phyloP scores from a whole-genome alignment of 129 eudicot genomes.

The Ambrosia artemisiifolia region DNA sequence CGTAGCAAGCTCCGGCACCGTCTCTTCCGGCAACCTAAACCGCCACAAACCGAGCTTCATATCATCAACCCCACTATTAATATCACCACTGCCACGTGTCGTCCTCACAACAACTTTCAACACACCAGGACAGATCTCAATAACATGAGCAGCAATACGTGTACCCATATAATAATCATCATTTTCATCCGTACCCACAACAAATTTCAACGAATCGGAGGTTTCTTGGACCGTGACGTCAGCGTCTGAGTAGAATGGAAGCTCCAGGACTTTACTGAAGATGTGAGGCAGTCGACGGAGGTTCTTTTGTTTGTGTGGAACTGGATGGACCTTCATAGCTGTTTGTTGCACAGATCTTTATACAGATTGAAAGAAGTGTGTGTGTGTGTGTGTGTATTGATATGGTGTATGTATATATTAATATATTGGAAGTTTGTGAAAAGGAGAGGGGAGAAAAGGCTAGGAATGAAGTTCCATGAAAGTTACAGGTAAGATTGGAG shows the following conservation, averaged over 20 bases:
- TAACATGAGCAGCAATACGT: no score
- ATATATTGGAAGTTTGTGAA: neutral
- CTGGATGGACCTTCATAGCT: constrained; percentile 79
- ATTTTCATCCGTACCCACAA: no score
- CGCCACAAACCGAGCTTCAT: no score
- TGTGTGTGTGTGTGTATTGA: constrained; percentile 3
- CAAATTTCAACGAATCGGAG: no score
- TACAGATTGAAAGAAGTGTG: neutral
- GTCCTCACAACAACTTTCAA: no score
- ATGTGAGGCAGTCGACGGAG: constrained; percentile 90
- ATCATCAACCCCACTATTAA: no score
- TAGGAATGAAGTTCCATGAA: constrained; percentile 19
- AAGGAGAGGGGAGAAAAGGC: constrained; percentile 12
- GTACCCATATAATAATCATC: no score
- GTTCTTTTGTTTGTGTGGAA: constrained; percentile 60
- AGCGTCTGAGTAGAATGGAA: constrained; percentile 76
- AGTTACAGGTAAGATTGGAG: neutral
- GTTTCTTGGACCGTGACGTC: constrained; percentile 61
- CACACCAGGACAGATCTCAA: no score
- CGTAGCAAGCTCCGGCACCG: no score
- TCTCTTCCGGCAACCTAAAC: no score
- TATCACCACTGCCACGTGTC: no score
- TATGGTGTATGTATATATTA: constrained; percentile 4
- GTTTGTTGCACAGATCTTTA: neutral
- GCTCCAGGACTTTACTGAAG: constrained; percentile 84